phyloP scores from a whole-genome alignment of 768 basidiomycete genomes.

The Auricularia heimuer region DNA sequence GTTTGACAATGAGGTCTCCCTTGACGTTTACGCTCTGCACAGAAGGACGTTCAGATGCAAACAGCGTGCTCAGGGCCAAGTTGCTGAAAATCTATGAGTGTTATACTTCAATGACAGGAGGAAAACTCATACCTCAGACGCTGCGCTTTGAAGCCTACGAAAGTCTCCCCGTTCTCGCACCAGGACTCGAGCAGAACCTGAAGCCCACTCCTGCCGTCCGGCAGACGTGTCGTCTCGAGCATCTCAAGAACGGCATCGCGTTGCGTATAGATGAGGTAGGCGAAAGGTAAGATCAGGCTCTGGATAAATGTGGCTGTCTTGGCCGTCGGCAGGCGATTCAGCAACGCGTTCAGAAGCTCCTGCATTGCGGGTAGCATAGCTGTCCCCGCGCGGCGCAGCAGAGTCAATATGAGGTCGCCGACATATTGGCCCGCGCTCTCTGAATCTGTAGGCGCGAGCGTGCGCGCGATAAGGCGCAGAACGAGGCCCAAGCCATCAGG shows the following conservation, averaged over 20 bases:
- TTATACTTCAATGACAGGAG: background rate
- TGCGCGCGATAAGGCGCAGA: constrained; percentile 64
- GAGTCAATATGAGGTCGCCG: constrained; percentile 90
- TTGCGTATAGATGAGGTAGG: constrained; percentile 85
- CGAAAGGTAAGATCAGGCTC: constrained; percentile 87
- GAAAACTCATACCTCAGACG: constrained; percentile 46
- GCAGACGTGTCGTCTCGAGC: constrained; percentile 54
- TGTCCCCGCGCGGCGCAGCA: constrained; percentile 75
- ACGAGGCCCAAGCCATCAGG: constrained; percentile 68
- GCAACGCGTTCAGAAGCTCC: constrained; percentile 77
- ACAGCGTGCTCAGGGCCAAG: constrained; percentile 69
- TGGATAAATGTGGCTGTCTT: constrained; percentile 89
- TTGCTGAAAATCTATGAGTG: constrained; percentile 33
- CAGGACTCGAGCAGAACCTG: constrained; percentile 84
- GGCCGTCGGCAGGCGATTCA: constrained; percentile 68
- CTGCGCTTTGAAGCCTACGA: constrained; percentile 92
- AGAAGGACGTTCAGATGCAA: constrained; percentile 52
- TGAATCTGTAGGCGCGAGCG: constrained; percentile 63
- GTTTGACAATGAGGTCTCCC: constrained; percentile 82
- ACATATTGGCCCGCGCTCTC: constrained; percentile 91
- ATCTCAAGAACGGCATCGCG: constrained; percentile 68
- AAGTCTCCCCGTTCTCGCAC: constrained; percentile 90
- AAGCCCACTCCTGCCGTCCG: constrained; percentile 53
- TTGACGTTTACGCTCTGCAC: constrained; percentile 68
- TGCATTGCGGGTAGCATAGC: constrained; percentile 78